Conservation (phyloP, 306 rosid genomes). For the Datisca glomerata region DNA sequence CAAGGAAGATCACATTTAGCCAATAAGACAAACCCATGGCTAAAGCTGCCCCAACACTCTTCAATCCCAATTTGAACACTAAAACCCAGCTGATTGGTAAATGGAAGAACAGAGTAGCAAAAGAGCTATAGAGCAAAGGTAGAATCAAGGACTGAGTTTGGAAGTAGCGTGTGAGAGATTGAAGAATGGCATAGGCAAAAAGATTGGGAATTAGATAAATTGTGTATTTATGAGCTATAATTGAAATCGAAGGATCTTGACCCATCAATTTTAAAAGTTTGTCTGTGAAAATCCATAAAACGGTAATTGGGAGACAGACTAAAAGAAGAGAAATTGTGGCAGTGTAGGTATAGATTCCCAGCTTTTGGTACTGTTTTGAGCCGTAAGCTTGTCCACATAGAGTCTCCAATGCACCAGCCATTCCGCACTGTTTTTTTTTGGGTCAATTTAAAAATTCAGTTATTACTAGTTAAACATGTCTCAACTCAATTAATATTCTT, state of each 20-base stretch:
- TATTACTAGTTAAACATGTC: no score
- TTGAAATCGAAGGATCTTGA: constrained; percentile 38
- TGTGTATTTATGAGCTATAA: constrained; percentile 31
- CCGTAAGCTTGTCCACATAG: constrained; percentile 57
- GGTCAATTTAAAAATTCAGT: constrained; percentile 1
- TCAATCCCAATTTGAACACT: constrained; percentile 25
- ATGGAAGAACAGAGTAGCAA: constrained; percentile 31
- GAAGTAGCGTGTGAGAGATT: constrained; percentile 36
- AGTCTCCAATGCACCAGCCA: constrained; percentile 64
- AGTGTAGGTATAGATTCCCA: constrained; percentile 35
- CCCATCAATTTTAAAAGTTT: constrained; percentile 27
- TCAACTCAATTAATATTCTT: no score
- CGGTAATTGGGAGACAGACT: constrained; percentile 31
- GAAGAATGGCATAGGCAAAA: constrained; percentile 35
- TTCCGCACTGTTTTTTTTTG: constrained; percentile 42
- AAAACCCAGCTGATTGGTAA: constrained; percentile 34
- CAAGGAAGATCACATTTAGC: constrained; percentile 32
- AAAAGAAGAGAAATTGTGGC: constrained; percentile 31
- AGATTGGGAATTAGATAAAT: constrained; percentile 41
- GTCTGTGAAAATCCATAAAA: constrained; percentile 41
- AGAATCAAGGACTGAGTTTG: constrained; percentile 36
- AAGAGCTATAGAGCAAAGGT: constrained; percentile 33
- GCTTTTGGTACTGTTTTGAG: constrained; percentile 32
- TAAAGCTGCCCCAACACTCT: constrained; percentile 43
- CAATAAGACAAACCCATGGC: constrained; percentile 35